Evolutionary conservation across 768 basidiomycete species (phyloP).

Genomic region (Serendipita indica): DNA sequence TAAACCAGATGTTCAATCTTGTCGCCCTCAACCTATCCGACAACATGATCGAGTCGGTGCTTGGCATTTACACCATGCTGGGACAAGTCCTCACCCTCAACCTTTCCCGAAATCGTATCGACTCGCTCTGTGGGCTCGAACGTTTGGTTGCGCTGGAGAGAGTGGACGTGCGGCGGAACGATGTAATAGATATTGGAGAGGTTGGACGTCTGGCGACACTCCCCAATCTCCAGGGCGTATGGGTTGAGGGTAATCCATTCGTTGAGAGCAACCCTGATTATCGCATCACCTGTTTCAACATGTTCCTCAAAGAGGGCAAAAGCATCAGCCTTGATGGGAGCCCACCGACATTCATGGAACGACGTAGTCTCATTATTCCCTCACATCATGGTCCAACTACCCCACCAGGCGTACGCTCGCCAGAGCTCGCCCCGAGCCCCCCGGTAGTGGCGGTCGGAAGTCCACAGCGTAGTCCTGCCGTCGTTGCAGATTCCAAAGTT

Average conservation of each 20-base stretch:
- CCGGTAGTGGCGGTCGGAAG: slow-evolving; percentile 12
- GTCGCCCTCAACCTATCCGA: slow-evolving; percentile 86
- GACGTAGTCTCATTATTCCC: slow-evolving; percentile 36
- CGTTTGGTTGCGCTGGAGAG: slow-evolving; percentile 72
- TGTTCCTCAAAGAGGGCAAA: slow-evolving; percentile 77
- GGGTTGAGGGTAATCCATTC: slow-evolving; percentile 76
- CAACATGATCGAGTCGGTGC: slow-evolving; percentile 94
- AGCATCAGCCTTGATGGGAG: slow-evolving; percentile 61
- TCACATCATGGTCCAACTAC: slow-evolving; percentile 17
- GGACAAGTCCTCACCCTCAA: slow-evolving; percentile 67
- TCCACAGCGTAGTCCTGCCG: background rate
- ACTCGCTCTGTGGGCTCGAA: slow-evolving; percentile 91
- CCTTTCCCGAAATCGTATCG: slow-evolving; percentile 72
- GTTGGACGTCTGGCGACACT: slow-evolving; percentile 67
- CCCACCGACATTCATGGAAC: slow-evolving; percentile 56
- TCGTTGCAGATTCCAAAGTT: background rate
- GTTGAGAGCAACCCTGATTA: slow-evolving; percentile 53
- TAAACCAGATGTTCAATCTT: slow-evolving; percentile 62
- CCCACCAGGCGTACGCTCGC: background rate
- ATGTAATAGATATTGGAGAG: slow-evolving; percentile 70
- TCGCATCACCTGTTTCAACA: slow-evolving; percentile 63
- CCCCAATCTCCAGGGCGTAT: slow-evolving; percentile 66
- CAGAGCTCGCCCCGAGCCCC: slow-evolving; percentile 8
- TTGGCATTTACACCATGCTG: slow-evolving; percentile 70
- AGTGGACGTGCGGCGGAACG: slow-evolving; percentile 68